Evolutionary conservation across 805 yeast genomes (phyloP).

Genomic region (Blastobotrys chiropterorum): DNA sequence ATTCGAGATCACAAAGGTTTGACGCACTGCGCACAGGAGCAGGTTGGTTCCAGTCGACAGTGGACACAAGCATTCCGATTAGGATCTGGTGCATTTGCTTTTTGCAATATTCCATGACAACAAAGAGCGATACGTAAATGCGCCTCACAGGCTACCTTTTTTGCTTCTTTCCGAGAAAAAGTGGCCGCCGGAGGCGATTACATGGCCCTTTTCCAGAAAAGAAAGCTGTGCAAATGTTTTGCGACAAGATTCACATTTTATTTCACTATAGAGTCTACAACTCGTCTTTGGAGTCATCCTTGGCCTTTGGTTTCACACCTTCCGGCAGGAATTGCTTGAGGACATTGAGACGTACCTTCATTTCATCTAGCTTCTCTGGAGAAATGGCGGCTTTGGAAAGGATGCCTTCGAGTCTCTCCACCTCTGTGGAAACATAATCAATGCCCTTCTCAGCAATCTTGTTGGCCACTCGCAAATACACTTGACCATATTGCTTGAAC

Average conservation of each 20-base stretch:
- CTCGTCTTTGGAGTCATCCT: constrained; percentile 20
- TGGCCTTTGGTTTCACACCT: not conserved
- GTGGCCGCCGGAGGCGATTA: not conserved
- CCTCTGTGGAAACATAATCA: constrained; percentile 41
- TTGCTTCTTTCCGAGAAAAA: not conserved
- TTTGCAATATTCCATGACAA: no score
- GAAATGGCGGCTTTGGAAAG: constrained; percentile 34
- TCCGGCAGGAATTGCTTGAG: constrained; percentile 30
- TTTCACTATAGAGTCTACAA: constrained; percentile 15
- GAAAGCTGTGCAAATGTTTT: no score
- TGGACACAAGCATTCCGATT: no score
- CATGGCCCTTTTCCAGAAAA: no score
- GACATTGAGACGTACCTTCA: constrained; percentile 47
- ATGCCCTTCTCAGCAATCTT: constrained; percentile 25
- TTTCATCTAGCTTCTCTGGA: constrained; percentile 42
- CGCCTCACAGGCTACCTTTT: no score
- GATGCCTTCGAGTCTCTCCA: constrained; percentile 40
- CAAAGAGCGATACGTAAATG: no score
- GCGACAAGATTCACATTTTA: no score
- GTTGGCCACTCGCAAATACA: constrained; percentile 26
- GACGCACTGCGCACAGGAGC: no score
- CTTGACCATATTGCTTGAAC: constrained; percentile 12
- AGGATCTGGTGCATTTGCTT: no score
- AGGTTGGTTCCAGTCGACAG: no score
- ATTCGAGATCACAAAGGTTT: no score